phyloP scores from a whole-genome alignment of 2,329 filamentous ascomycete species.

The Nannizziopsis barbatae region DNA sequence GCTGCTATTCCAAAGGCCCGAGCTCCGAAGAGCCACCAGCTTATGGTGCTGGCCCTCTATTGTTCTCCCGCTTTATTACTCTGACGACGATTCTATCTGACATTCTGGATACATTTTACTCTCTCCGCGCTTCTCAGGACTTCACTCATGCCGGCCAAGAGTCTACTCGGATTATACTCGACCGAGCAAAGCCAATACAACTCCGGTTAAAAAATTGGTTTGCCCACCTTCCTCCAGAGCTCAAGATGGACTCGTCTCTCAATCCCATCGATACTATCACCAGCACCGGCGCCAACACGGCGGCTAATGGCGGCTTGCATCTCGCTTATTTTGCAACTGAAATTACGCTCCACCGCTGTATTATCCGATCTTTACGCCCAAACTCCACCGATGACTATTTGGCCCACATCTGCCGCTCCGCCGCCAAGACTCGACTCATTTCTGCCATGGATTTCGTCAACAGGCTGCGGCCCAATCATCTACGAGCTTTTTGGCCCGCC shows the following conservation, averaged over 20 bases:
- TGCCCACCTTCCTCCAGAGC: constrained; percentile 35
- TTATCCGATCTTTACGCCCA: constrained; percentile 63
- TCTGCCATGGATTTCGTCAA: constrained; percentile 98
- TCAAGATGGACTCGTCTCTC: constrained; percentile 40
- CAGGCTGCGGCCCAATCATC: constrained; percentile 70
- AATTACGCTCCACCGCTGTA: constrained; percentile 83
- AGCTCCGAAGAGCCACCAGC: constrained; percentile 1
- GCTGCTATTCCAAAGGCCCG: constrained; percentile 23
- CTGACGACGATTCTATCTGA: constrained; percentile 43
- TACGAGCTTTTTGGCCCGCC: constrained; percentile 72
- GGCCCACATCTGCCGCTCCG: constrained; percentile 82
- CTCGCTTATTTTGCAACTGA: constrained; percentile 89
- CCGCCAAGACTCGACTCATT: constrained; percentile 86
- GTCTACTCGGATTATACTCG: constrained; percentile 41
- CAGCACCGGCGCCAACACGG: constrained; percentile 26
- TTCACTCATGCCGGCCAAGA: constrained; percentile 32
- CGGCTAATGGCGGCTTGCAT: constrained; percentile 60
- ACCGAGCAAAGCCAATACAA: constrained; percentile 44
- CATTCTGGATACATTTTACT: constrained; percentile 44
- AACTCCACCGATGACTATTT: constrained; percentile 62
- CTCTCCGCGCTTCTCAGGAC: constrained; percentile 38
- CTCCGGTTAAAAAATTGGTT: constrained; percentile 45
- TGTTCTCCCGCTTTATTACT: constrained; percentile 44
- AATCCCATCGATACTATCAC: constrained; percentile 23
- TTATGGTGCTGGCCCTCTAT: constrained; percentile 17